Evolutionary conservation across 768 basidiomycete species (phyloP).

Genomic region (Termitomyces heimii): DNA sequence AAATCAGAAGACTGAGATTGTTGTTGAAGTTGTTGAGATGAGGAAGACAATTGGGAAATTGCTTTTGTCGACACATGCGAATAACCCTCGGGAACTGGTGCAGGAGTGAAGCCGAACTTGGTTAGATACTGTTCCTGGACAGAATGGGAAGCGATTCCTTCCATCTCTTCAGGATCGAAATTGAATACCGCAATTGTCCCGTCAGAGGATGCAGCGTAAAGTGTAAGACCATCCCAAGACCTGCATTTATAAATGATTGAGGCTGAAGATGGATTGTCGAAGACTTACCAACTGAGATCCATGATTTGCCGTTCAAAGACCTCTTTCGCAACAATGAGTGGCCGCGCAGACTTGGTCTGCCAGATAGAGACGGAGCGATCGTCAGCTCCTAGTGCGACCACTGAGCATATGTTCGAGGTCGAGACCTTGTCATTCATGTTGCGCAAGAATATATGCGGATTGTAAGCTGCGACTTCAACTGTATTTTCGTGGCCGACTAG

Average conservation of each 20-base stretch:
- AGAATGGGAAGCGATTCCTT: constrained; percentile 69
- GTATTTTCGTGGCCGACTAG: constrained; percentile 97
- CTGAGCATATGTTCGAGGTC: constrained; percentile 83
- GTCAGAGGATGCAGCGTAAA: constrained; percentile 95
- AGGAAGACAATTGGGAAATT: constrained; percentile 32
- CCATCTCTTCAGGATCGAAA: constrained; percentile 76
- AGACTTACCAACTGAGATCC: constrained; percentile 86
- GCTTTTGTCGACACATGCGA: constrained; percentile 40
- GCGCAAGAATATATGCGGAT: constrained; percentile 90
- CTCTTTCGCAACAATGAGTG: constrained; percentile 89
- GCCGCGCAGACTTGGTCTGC: constrained; percentile 90
- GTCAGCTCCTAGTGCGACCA: constrained; percentile 91
- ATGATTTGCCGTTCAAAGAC: constrained; percentile 93
- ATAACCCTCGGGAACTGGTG: constrained; percentile 66
- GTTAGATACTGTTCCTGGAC: constrained; percentile 77
- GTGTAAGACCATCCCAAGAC: constrained; percentile 87
- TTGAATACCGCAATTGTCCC: constrained; percentile 88
- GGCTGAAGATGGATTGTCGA: constrained; percentile 2
- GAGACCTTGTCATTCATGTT: constrained; percentile 60
- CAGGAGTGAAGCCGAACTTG: constrained; percentile 71
- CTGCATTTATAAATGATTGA: constrained; percentile 31
- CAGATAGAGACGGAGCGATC: constrained; percentile 93
- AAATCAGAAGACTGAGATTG: constrained; percentile 25
- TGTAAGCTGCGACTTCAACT: constrained; percentile 91
- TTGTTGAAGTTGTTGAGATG: constrained; percentile 20